Percentiles rank a stretch among this genome's conserved stretches.
These are phyloP conservation scores for Eucalyptus curtisii DNA, from an alignment of 345 rosid species.

Conservation along the genomic window DNA sequence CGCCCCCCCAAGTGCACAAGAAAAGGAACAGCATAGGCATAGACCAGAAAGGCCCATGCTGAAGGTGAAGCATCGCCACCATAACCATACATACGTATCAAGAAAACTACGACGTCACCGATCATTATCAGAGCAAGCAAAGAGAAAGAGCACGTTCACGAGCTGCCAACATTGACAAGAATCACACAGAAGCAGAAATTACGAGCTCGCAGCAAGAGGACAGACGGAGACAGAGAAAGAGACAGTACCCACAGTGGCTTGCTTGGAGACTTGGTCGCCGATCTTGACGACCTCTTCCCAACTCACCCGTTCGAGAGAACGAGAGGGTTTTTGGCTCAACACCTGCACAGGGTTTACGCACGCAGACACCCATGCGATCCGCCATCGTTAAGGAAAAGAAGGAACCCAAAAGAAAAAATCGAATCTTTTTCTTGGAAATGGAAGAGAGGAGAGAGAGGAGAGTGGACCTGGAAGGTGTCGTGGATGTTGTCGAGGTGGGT, in stretches of 20 bases:
- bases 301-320: conserved; percentile 27
- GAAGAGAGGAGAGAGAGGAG: neutral
- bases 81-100: neutral
- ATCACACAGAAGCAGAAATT: neutral
- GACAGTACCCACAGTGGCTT: conserved; percentile 68
- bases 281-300: conserved; percentile 71
- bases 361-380: neutral
- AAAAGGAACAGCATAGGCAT: neutral
- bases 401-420: neutral
- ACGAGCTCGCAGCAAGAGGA: neutral
- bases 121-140: neutral
- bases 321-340: conserved; percentile 40
- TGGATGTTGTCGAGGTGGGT: conserved; percentile 55
- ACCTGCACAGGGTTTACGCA: conserved; percentile 8
- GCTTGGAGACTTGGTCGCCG: conserved; percentile 75
- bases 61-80: neutral
- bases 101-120: neutral
- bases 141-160: neutral
- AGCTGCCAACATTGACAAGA: neutral
- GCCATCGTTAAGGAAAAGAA: neutral
- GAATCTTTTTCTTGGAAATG: neutral
- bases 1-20: neutral
- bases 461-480: conserved; percentile 61
- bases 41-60: neutral
- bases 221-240: neutral